Base-by-base conservation (phyloP, 2,329 filamentous ascomycete species). In the Pseudogymnoascus sp. region DNA sequence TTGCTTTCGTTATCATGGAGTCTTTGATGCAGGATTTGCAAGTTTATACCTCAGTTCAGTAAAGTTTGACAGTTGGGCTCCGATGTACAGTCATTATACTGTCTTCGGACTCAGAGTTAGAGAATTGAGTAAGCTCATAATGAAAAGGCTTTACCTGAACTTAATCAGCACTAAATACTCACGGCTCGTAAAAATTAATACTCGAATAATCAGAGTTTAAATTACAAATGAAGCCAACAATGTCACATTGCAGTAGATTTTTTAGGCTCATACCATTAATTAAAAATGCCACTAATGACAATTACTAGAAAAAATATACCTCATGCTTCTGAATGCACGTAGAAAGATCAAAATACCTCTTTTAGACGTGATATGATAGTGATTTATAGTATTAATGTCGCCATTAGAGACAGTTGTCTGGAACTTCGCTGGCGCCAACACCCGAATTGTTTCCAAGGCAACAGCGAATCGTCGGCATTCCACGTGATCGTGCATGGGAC, bases 381-480 rank as follows among this genome's bases (percentile, higher is more conserved):
- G 45, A 31, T 31, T 21, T 21, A 21, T 21, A 21, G 21, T 21
- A 21, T 21, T 18, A n/a, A 31, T n/a, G 5, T 52, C 29, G 31
- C 4, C 8, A 52, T 52, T 12, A 8, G 27, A 15, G 27, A 27
- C 13, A 7, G 5, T 6, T 7, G 8, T 5, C n/a, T 29, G 6
- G 18, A 10, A 29, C 27, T 5, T 31, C 4, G 27, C 4, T 1
- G 15, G 45, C 7, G 18, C 27, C 15, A 27, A 52, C 45, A 10
- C 31, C n/a, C n/a, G 9, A 52, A 31, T 52, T 52, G 45, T 52
- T 52, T 52, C 45, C 45, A 33, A 52, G 45, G 45, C 45, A 52
- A 52, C 27, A 33, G 27, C 27, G n/a, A 31, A 18, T 31, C 27
- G 27, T 52, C 45, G 31, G 12, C 45, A 52, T 15, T 52, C 1